Evolutionary conservation across 768 basidiomycete genomes (phyloP), one percentile per base, ranked within the genome.

Genomic region (Suillus americanus): DNA sequence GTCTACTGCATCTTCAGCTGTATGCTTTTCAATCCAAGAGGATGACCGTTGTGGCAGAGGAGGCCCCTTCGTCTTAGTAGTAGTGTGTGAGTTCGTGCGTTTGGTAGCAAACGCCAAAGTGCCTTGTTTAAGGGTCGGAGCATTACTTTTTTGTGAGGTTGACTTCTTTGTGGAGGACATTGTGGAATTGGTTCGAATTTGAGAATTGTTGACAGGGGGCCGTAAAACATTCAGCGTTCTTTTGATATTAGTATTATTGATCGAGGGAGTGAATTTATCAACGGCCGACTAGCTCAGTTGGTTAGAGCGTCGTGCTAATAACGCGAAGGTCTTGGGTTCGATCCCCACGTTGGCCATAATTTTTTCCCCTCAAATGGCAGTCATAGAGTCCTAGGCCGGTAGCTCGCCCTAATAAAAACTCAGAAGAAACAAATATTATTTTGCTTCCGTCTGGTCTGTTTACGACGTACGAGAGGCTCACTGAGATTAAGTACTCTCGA

Each of bases 311-410:
- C 75, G 80, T 79, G 78, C 80, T 81, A 80, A 80, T 66, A 89
- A 85, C 83, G 82, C 85, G 83, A 85, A 86, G 84, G 85, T 85
- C 85, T 82, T 86, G 84, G 84, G 85, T 86, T 86, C 85, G 84
- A 86, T 80, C 85, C 85, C 84, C 84, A 84, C 81, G 82, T 84
- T 83, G 84, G 84, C 84, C 84, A 86, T 51, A 41, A 38, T 40
- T 62, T 66, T 65, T 67, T n/a, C n/a, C n/a, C n/a, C n/a, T n/a
- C n/a, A n/a, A n/a, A n/a, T n/a, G n/a, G n/a, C n/a, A n/a, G n/a
- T n/a, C n/a, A n/a, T n/a, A n/a, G n/a, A n/a, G n/a, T n/a, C n/a
- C n/a, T n/a, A n/a, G n/a, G n/a, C n/a, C n/a, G n/a, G n/a, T n/a
- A n/a, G n/a, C n/a, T 33, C 1, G 33, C 33, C 33, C 5, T 33